Evolutionary conservation across 345 rosid species (phyloP).

Genomic region (Arabidopsis thaliana): DNA sequence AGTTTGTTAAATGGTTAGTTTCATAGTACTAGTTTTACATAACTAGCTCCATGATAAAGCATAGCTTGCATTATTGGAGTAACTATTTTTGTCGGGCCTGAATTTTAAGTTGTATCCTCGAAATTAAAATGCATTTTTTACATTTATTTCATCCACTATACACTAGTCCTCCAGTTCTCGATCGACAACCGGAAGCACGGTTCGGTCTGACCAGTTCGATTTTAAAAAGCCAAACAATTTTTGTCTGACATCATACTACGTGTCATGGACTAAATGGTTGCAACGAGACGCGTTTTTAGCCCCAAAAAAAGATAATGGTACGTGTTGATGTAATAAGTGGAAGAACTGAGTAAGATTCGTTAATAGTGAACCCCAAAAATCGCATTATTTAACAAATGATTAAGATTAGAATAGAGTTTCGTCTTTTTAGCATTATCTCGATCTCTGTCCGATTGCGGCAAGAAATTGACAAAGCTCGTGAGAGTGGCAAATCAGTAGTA

Average conservation of each 20-base stretch:
- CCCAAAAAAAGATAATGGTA: constrained; percentile 24
- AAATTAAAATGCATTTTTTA: neutral
- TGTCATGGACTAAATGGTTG: constrained; percentile 32
- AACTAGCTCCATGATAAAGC: neutral
- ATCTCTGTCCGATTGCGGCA: constrained; percentile 31
- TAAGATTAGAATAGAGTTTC: constrained; percentile 19
- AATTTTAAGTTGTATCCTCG: too few relatives aligned
- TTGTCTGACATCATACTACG: constrained; percentile 21
- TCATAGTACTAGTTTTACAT: neutral
- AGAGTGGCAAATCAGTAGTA: constrained; percentile 44
- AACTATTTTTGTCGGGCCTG: neutral
- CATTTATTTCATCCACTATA: neutral
- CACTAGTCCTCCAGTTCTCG: neutral
- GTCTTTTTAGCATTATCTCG: constrained; percentile 31
- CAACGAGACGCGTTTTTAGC: constrained; percentile 38
- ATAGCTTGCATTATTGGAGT: constrained; percentile 2
- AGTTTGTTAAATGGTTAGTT: neutral
- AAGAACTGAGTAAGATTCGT: constrained; percentile 35
- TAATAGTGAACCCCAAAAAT: constrained; percentile 26
- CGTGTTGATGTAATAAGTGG: constrained; percentile 38
- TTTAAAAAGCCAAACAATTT: neutral
- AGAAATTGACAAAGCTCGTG: constrained; percentile 46
- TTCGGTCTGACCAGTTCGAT: constrained; percentile 3
- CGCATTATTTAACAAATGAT: constrained; percentile 17
- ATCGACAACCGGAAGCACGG: constrained; percentile 21